These are phyloP conservation scores for Lolium perenne DNA, from an alignment of 176 grass and related monocot species.

Conservation along the genomic window DNA sequence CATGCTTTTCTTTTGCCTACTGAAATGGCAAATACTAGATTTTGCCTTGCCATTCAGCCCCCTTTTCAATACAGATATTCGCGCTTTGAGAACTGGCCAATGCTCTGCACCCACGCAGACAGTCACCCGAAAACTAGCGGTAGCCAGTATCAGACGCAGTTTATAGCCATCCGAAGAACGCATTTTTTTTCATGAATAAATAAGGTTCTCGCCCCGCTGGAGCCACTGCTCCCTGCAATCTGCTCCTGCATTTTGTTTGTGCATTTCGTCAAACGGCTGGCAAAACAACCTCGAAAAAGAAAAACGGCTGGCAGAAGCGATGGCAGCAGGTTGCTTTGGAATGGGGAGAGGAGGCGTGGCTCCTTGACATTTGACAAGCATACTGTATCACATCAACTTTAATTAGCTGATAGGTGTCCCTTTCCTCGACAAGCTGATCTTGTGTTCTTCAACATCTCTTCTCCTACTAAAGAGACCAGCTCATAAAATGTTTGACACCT, in stretches of 20 bases:
- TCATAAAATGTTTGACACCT: conserved; percentile 6
- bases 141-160: background rate
- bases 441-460: background rate
- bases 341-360: background rate
- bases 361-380: background rate
- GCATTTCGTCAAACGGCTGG: conserved; percentile 22
- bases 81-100: background rate
- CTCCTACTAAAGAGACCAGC: conserved; percentile 7
- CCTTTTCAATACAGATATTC: background rate
- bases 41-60: background rate
- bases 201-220: background rate
- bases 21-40: background rate
- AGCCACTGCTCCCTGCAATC: background rate
- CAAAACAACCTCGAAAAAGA: too few species aligned
- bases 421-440: conserved; percentile 6
- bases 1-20: background rate
- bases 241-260: conserved; percentile 9
- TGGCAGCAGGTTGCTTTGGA: background rate
- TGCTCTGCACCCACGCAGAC: background rate
- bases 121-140: background rate
- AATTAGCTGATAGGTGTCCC: background rate
- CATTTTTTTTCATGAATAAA: background rate
- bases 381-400: too few species aligned
- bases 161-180: too few species aligned
- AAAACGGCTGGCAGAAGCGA: background rate